Evolutionary conservation across 129 eudicot genomes (phyloP).

Genomic region (Ambrosia artemisiifolia): DNA sequence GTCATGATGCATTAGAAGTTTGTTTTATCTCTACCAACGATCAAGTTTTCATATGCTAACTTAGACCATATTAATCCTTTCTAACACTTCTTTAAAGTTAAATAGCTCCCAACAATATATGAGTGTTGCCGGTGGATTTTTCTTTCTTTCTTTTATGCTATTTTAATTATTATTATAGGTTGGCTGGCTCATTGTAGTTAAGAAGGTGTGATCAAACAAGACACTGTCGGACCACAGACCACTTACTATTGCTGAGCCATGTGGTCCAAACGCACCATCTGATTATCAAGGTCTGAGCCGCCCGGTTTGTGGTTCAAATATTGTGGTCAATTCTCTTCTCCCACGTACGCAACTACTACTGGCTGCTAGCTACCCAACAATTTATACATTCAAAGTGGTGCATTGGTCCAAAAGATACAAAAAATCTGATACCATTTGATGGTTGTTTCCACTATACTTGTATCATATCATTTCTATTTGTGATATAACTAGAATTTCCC

Average conservation of each 20-base stretch:
- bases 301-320: neutral
- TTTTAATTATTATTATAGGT: neutral
- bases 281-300: neutral
- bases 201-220: neutral
- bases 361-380: neutral
- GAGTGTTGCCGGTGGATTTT: neutral
- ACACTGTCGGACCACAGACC: slow-evolving; percentile 2
- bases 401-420: neutral
- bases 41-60: too few relatives aligned
- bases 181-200: neutral
- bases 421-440: neutral
- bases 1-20: too few relatives aligned
- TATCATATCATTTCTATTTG: too few relatives aligned
- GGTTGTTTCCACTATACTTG: too few relatives aligned
- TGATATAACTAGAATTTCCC: too few relatives aligned
- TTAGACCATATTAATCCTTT: too few relatives aligned
- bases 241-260: neutral
- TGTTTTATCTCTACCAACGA: too few relatives aligned
- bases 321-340: neutral
- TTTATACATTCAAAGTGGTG: neutral
- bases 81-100: neutral
- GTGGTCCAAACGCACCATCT: slow-evolving; percentile 12
- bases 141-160: neutral
- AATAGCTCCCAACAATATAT: neutral
- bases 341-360: slow-evolving; percentile 9